A percentile compares a stretch with the other conserved stretches of the same genome.
phyloP scores from a whole-genome alignment of 2,329 filamentous ascomycete genomes.

The Ascochyta koolunga region DNA sequence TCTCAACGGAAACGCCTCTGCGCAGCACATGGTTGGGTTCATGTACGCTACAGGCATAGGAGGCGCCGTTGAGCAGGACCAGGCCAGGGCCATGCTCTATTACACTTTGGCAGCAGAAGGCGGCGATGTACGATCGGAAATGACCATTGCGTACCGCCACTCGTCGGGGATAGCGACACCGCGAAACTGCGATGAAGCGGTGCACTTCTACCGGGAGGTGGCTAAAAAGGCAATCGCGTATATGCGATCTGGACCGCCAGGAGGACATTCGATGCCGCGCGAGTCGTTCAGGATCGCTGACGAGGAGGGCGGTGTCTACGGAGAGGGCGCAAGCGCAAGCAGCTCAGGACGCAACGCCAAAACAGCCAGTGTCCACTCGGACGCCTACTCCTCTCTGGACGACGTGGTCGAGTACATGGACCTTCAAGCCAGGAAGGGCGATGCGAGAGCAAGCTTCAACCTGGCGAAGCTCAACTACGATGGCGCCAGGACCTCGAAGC shows the following conservation, averaged over 20 bases:
- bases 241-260: slow-evolving; percentile 87
- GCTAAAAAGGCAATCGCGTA: slow-evolving; percentile 91
- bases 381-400: slow-evolving; percentile 84
- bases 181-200: slow-evolving; percentile 82
- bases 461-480: slow-evolving; percentile 89
- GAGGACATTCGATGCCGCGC: slow-evolving; percentile 76
- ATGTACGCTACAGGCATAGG: slow-evolving; percentile 95
- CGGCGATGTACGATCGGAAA: slow-evolving; percentile 84
- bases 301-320: slow-evolving; percentile 89
- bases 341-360: slow-evolving; percentile 85
- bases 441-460: slow-evolving; percentile 84
- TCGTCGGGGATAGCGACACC: slow-evolving; percentile 84
- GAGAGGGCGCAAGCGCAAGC: slow-evolving; percentile 88
- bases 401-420: slow-evolving; percentile 95
- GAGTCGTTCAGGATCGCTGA: slow-evolving; percentile 89
- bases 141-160: slow-evolving; percentile 89
- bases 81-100: slow-evolving; percentile 90
- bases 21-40: slow-evolving; percentile 93
- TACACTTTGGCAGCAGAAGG: slow-evolving; percentile 90
- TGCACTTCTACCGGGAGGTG: slow-evolving; percentile 88
- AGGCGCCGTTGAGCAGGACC: slow-evolving; percentile 78
- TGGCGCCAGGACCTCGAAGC: slow-evolving; percentile 75
- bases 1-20: slow-evolving; percentile 83
- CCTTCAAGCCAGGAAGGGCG: slow-evolving; percentile 86
- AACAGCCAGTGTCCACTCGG: slow-evolving; percentile 73